These are phyloP conservation scores for Ensete ventricosum DNA, from an alignment of 176 grass and related monocot species.

Conservation along the genomic window DNA sequence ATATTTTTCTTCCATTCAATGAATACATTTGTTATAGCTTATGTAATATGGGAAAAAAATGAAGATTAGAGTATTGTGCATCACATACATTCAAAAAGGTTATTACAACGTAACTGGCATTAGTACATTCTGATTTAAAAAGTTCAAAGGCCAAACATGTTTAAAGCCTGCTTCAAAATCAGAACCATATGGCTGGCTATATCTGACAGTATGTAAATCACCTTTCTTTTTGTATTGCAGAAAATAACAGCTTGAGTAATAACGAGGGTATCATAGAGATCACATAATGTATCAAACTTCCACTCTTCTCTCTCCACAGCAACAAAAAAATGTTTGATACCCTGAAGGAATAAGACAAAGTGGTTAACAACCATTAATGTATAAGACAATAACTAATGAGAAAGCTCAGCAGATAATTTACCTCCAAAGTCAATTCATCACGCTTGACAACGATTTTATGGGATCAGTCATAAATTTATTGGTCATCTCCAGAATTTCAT, in stretches of 20 bases:
- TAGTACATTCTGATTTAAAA: neutral
- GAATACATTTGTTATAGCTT: no score
- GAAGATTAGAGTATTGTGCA: no score
- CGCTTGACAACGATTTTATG: constrained; percentile 85
- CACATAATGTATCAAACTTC: constrained; percentile 96
- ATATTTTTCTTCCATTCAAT: no score
- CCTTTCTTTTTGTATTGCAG: constrained; percentile 95
- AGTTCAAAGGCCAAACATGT: neutral
- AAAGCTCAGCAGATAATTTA: constrained; percentile 23
- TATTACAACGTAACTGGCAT: no score
- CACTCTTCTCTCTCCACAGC: constrained; percentile 96
- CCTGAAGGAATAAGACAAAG: constrained; percentile 25
- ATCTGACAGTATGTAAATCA: neutral
- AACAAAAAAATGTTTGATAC: constrained; percentile 98
- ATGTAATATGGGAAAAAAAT: no score
- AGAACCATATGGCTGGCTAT: neutral
- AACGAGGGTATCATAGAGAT: constrained; percentile 89
- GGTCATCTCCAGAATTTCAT: constrained; percentile 91
- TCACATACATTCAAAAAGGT: no score
- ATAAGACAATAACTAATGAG: neutral
- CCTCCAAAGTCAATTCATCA: constrained; percentile 96
- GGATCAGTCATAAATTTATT: constrained; percentile 92
- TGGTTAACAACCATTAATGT: neutral
- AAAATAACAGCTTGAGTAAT: constrained; percentile 98
- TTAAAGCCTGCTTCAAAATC: neutral